Conservation (phyloP, 2,329 filamentous ascomycete genomes). For the Dryadomyces quercus-mongolicae region DNA sequence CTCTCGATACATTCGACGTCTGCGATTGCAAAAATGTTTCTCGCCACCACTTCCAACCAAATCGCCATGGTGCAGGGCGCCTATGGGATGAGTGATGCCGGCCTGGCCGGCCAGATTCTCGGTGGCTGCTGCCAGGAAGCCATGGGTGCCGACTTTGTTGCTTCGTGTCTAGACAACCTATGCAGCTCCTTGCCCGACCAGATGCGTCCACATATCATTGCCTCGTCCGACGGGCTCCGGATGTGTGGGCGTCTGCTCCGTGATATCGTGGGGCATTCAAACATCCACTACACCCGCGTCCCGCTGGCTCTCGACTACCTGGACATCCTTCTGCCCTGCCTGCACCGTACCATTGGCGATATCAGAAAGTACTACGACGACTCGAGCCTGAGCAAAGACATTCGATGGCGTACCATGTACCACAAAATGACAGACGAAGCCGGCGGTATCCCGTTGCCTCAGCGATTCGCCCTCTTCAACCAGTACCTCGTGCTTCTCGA, state of each 20-base stretch:
- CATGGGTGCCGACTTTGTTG: constrained; percentile 35
- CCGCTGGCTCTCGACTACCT: constrained; percentile 42
- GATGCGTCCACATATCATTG: constrained; percentile 33
- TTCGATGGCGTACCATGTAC: constrained; percentile 48
- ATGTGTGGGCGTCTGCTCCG: constrained; percentile 33
- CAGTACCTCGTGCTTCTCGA: constrained; percentile 37
- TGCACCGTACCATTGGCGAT: constrained; percentile 38
- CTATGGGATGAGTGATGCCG: neutral
- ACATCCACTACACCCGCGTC: constrained; percentile 31
- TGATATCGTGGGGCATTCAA: constrained; percentile 42
- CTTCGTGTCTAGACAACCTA: constrained; percentile 35
- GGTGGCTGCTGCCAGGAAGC: constrained; percentile 43
- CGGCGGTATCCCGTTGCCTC: constrained; percentile 35
- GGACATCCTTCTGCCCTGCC: constrained; percentile 42
- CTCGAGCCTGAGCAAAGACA: constrained; percentile 30
- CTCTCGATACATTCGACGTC: too few relatives aligned
- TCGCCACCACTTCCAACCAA: neutral
- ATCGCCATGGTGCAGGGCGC: neutral
- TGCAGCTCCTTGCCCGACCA: constrained; percentile 29
- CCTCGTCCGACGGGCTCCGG: constrained; percentile 35
- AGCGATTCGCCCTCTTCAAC: constrained; percentile 44
- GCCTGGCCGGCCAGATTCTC: constrained; percentile 24
- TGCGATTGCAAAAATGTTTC: neutral
- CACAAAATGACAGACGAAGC: constrained; percentile 41
- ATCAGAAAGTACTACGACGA: constrained; percentile 41